Evolutionary conservation across 306 rosid genomes (phyloP), one percentile per base, ranked within the genome.

Genomic region (Quercus glauca): DNA sequence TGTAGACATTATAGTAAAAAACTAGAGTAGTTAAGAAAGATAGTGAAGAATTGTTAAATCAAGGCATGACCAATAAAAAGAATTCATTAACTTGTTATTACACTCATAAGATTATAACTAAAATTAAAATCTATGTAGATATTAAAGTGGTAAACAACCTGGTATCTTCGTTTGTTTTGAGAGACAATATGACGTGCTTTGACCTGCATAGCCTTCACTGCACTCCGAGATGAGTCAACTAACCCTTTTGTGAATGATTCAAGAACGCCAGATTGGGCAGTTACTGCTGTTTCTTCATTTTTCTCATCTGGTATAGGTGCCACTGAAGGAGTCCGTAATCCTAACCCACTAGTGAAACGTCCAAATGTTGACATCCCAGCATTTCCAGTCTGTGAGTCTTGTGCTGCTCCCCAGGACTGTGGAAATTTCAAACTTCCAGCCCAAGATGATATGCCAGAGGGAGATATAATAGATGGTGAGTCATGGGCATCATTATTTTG

Each of bases 171-270:
- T 76, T 94, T 91, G 88, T 92, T 94, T 78, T 91, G 97, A 77
- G 97, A 94, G 73, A 92, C 99, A 0, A 92, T 81, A 80, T 91
- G 98, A 25, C 99, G 99, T 55, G 99, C 97, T 83, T 86, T 94
- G 85, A 93, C 94, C 91, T 92, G 97, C 89, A 94, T 76, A 3
- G 94, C 97, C 88, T 94, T 94, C 21, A 91, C 94, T 21, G 97
- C 97, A 77, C 77, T 86, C 73, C 84, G 89, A 37, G 97, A 94
- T 63, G 97, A 85, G 78, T 85, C 93, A 67, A 94, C 70, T 71
- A 94, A 76, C 58, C 97, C 93, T 87, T 85, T 92, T 77, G 91
- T 89, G 67, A 94, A 80, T 15, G 97, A 90, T 76, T 83, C 95
- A 73, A 94, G 55, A 58, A 89, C 84, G 73, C 86, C 92, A 79